Conservation (phyloP, 805 yeast species). For the Ogataea henricii region DNA sequence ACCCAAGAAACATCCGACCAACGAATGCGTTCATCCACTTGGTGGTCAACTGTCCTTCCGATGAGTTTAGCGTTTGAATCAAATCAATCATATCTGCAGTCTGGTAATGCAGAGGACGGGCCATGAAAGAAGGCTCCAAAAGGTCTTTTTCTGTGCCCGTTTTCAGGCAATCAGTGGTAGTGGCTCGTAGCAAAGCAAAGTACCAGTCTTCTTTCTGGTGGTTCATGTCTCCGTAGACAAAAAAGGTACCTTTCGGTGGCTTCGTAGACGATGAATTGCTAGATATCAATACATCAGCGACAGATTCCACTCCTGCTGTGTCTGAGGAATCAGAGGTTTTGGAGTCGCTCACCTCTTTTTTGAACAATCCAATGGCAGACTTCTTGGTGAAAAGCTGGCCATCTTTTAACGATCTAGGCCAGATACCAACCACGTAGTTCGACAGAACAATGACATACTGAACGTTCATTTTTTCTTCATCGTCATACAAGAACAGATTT, state of each 20-base stretch:
- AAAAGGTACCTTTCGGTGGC: constrained; percentile 47
- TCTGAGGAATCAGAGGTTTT: constrained; percentile 4
- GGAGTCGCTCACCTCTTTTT: constrained; percentile 32
- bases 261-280: constrained; percentile 25
- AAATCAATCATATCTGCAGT: constrained; percentile 72
- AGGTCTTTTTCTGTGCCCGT: constrained; percentile 29
- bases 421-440: constrained; percentile 68
- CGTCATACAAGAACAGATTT: constrained; percentile 80
- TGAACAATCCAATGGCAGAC: constrained; percentile 74
- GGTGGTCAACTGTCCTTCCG: constrained; percentile 79
- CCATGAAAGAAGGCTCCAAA: constrained; percentile 62
- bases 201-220: constrained; percentile 93
- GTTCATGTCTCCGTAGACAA: constrained; percentile 74
- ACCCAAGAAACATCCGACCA: constrained; percentile 78
- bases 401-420: constrained; percentile 82
- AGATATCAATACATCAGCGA: constrained; percentile 44
- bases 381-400: constrained; percentile 79
- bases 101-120: constrained; percentile 70
- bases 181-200: constrained; percentile 77
- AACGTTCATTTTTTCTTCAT: constrained; percentile 63
- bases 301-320: constrained; percentile 48
- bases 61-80: constrained; percentile 75
- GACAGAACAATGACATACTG: constrained; percentile 79
- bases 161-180: constrained; percentile 45
- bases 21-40: constrained; percentile 89